Conservation (phyloP, 768 basidiomycete species). For the Sporobolomyces roseus region DNA sequence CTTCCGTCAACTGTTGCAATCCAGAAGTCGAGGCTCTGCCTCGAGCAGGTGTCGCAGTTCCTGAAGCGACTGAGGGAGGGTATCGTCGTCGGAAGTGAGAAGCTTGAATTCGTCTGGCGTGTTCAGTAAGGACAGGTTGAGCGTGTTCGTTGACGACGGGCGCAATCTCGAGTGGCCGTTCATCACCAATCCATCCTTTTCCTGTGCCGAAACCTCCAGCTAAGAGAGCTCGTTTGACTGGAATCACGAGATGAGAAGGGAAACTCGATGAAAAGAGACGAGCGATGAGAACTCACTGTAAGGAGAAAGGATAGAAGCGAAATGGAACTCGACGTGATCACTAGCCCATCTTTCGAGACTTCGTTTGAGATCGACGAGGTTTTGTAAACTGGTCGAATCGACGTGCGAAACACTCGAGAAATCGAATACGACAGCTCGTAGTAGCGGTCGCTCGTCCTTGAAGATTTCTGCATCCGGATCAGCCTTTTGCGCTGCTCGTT, state of each 20-base stretch:
- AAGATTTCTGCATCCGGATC: not conserved
- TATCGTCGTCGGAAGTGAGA: constrained; percentile 30
- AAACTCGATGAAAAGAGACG: not conserved
- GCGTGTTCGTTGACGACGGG: constrained; percentile 60
- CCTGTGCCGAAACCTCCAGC: constrained; percentile 88
- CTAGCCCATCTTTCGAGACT: constrained; percentile 80
- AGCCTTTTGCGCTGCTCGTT: not conserved
- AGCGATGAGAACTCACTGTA: constrained; percentile 57
- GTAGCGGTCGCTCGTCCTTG: constrained; percentile 52
- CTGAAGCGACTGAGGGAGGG: constrained; percentile 18
- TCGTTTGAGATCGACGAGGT: constrained; percentile 78
- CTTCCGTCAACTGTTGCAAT: constrained; percentile 4
- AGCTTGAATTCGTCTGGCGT: constrained; percentile 11
- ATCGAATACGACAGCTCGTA: constrained; percentile 86
- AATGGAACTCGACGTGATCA: constrained; percentile 73
- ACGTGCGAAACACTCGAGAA: constrained; percentile 79
- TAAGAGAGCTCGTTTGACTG: constrained; percentile 60
- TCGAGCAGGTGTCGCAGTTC: constrained; percentile 4
- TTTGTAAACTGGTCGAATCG: constrained; percentile 86
- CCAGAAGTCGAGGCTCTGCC: too few species aligned
- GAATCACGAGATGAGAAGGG: not conserved
- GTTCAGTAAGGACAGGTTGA: constrained; percentile 28
- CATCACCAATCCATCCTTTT: constrained; percentile 48
- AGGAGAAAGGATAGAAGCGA: constrained; percentile 81
- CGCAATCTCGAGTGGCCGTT: constrained; percentile 63